Evolutionary conservation across 345 rosid genomes (phyloP), one percentile per base, ranked within the genome.

Genomic region (Populus simonii): DNA sequence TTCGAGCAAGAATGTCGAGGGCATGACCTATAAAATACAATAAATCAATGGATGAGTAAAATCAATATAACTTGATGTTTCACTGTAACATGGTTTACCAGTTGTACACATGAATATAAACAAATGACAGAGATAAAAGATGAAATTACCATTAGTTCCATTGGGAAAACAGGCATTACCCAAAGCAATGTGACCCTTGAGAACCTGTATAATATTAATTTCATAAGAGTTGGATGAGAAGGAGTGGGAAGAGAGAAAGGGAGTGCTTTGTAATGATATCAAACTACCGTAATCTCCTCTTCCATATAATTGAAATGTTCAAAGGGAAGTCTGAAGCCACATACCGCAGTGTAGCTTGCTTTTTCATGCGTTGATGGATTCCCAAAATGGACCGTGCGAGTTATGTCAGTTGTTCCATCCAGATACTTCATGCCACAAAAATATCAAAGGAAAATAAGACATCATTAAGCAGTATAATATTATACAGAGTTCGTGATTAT

Each of bases 341-440:
- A 76, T 51, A 96, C 98, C 74, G 95, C 89, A 25, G 99, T 93
- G 79, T 92, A 96, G 83, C 98, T 93, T 31, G 89, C 86, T 79
- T 91, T 96, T 74, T 90, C 98, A 75, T 92, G 99, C 53, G 90
- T 85, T 72, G 98, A 88, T 79, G 99, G 98, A 82, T 85, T 92
- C 43, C 98, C 98, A 87, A 93, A 96, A 87, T 96, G 99, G 81
- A 93, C 94, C 1, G 98, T 92, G 75, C 98, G 92, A 70, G 98
- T 96, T 73, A 96, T 89, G 81, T 96, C 98, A 81, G 99, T 96
- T 36, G 98, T 93, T 78, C 99, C 99, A 84, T 96, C 99, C 39
- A 91, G 90, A 87, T 96, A 96, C 98, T 95, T 82, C 69, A 84
- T 71, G 15, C 82, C 84, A 84, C 33, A 62, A 81, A 77, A 51